Conservation (phyloP, 2,329 filamentous ascomycete species). For the Monosporascus sp. region DNA sequence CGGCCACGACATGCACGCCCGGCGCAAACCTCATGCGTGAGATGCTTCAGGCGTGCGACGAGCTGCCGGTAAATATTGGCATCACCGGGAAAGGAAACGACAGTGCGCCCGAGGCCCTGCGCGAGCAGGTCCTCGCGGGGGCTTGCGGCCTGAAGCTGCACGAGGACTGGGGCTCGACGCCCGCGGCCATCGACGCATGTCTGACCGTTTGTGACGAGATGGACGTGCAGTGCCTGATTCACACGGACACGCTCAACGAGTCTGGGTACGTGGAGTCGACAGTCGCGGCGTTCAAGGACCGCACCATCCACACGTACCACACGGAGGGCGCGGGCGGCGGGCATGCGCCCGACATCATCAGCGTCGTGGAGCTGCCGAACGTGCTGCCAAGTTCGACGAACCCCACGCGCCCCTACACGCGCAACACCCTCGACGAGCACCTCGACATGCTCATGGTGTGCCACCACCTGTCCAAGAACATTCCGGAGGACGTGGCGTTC, state of each 20-base stretch:
- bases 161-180: constrained; percentile 93
- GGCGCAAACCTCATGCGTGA: constrained; percentile 75
- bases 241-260: constrained; percentile 94
- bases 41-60: constrained; percentile 86
- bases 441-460: constrained; percentile 99
- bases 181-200: constrained; percentile 85
- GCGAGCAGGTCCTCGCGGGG: constrained; percentile 76
- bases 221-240: constrained; percentile 89
- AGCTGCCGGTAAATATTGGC: constrained; percentile 77
- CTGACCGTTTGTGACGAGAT: constrained; percentile 81
- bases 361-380: constrained; percentile 81
- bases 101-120: constrained; percentile 61
- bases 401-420: constrained; percentile 83
- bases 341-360: constrained; percentile 94
- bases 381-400: constrained; percentile 90
- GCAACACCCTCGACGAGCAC: constrained; percentile 92
- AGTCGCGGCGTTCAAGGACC: constrained; percentile 74
- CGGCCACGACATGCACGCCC: constrained; percentile 89
- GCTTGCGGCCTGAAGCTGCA: constrained; percentile 90
- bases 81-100: constrained; percentile 96
- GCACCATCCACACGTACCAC: constrained; percentile 94
- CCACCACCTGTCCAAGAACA: constrained; percentile 87
- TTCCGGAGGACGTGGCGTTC: constrained; percentile 92
- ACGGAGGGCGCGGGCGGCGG: constrained; percentile 93
- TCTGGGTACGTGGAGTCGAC: constrained; percentile 95